These are phyloP conservation scores for Hura crepitans DNA, from an alignment of 441 rosid genomes.

Conservation along the genomic window DNA sequence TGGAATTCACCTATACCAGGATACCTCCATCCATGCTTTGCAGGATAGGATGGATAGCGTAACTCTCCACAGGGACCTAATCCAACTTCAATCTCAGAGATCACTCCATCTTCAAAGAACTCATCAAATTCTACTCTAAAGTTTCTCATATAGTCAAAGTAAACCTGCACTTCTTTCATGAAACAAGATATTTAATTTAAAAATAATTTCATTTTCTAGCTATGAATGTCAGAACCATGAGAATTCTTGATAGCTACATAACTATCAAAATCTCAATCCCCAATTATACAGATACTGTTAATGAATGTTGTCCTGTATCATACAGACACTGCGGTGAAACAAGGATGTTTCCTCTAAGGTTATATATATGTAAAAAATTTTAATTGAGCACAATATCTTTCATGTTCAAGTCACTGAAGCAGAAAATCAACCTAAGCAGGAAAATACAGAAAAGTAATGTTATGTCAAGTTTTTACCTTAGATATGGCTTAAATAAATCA, in stretches of 20 bases:
- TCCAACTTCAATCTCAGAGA: constrained; percentile 87
- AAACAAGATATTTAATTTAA: constrained; percentile 5
- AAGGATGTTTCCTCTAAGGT: background rate
- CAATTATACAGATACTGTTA: constrained; percentile 1
- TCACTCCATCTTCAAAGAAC: constrained; percentile 60
- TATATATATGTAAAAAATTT: background rate
- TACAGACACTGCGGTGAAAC: background rate
- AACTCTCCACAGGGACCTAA: constrained; percentile 96
- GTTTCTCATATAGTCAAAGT: constrained; percentile 97
- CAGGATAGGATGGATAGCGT: constrained; percentile 90
- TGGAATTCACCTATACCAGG: constrained; percentile 95
- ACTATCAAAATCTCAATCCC: constrained; percentile 3
- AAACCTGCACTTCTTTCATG: constrained; percentile 52
- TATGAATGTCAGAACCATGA: background rate
- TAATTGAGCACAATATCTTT: constrained; percentile 1
- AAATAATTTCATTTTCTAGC: background rate
- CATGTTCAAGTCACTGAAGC: background rate
- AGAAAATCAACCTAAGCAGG: background rate
- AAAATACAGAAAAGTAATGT: background rate
- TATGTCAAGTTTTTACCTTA: constrained; percentile 4
- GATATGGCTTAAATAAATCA: background rate
- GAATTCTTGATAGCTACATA: constrained; percentile 1
- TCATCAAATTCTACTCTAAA: constrained; percentile 85
- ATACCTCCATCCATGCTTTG: constrained; percentile 97
- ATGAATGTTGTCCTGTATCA: background rate